These are phyloP conservation scores for Phytophthora kernoviae DNA, from an alignment of 352 stramenopile species.

Conservation along the genomic window DNA sequence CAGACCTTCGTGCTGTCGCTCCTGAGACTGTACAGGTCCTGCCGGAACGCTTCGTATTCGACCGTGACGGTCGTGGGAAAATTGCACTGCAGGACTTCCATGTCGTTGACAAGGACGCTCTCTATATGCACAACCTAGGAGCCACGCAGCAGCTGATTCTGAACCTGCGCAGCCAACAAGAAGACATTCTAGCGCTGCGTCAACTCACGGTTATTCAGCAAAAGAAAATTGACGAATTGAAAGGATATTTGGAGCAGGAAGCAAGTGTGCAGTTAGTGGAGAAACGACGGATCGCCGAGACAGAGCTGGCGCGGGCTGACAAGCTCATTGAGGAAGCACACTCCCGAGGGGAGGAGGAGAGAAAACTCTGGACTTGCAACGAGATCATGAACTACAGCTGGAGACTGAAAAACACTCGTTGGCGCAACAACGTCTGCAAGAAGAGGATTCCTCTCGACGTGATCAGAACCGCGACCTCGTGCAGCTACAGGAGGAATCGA, in stretches of 20 bases:
- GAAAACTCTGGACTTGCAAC: constrained; percentile 53
- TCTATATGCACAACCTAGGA: constrained; percentile 93
- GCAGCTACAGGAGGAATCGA: constrained; percentile 63
- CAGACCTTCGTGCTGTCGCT: constrained; percentile 57
- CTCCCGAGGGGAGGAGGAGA: constrained; percentile 51
- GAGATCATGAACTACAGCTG: constrained; percentile 51
- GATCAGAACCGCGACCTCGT: constrained; percentile 68
- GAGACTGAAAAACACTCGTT: constrained; percentile 59
- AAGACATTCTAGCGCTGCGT: constrained; percentile 37
- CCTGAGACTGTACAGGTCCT: constrained; percentile 78
- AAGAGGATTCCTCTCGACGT: constrained; percentile 48
- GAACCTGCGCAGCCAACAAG: constrained; percentile 32
- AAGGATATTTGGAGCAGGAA: constrained; percentile 65
- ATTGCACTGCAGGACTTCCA: constrained; percentile 84
- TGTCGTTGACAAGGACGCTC: constrained; percentile 85
- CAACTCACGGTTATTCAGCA: constrained; percentile 35
- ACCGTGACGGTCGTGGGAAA: constrained; percentile 49
- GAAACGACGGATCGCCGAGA: constrained; percentile 62
- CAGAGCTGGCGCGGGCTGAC: constrained; percentile 36
- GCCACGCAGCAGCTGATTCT: constrained; percentile 86
- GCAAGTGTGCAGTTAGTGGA: constrained; percentile 65
- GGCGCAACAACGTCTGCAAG: constrained; percentile 46
- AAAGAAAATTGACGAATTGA: constrained; percentile 40
- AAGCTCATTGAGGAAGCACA: constrained; percentile 47
- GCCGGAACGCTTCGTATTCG: constrained; percentile 58